Evolutionary conservation across 169 alveolate genomes (phyloP).

Genomic region (Cryptosporidium baileyi): DNA sequence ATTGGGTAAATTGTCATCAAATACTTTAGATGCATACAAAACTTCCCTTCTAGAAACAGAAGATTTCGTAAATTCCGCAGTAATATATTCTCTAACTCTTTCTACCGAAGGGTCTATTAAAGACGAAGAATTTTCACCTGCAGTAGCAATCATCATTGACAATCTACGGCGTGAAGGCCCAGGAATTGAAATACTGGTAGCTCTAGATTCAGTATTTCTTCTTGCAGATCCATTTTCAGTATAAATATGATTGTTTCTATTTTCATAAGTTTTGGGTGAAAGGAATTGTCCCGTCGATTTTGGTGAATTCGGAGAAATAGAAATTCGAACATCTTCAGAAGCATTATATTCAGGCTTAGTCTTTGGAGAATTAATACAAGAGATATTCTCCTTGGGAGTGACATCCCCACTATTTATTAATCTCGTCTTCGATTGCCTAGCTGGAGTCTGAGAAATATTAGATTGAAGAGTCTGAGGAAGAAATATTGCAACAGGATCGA

Average conservation of each 20-base stretch:
- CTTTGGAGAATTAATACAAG: constrained; percentile 9
- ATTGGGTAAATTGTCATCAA: not conserved
- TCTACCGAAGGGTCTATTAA: constrained; percentile 60
- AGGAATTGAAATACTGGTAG: constrained; percentile 16
- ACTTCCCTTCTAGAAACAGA: constrained; percentile 67
- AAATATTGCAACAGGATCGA: constrained; percentile 65
- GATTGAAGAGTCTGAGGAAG: constrained; percentile 36
- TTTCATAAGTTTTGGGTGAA: constrained; percentile 37
- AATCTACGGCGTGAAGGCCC: constrained; percentile 71
- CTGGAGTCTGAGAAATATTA: constrained; percentile 36
- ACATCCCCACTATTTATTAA: not conserved
- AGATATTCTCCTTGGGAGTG: constrained; percentile 13
- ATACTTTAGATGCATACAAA: constrained; percentile 35
- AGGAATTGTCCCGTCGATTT: constrained; percentile 30
- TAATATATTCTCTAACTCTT: constrained; percentile 54
- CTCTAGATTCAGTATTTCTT: constrained; percentile 63
- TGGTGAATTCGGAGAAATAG: constrained; percentile 35
- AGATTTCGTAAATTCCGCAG: constrained; percentile 67
- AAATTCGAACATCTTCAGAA: constrained; percentile 29
- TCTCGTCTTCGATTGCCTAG: constrained; percentile 10
- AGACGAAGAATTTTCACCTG: constrained; percentile 59
- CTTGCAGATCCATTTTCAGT: not conserved
- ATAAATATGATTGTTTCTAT: not conserved
- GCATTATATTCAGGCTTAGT: not conserved
- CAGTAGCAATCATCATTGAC: constrained; percentile 69